A percentile compares a stretch with the other conserved stretches of the same genome.
Conservation (phyloP, 441 rosid genomes). For the Euphorbia celastroides region DNA sequence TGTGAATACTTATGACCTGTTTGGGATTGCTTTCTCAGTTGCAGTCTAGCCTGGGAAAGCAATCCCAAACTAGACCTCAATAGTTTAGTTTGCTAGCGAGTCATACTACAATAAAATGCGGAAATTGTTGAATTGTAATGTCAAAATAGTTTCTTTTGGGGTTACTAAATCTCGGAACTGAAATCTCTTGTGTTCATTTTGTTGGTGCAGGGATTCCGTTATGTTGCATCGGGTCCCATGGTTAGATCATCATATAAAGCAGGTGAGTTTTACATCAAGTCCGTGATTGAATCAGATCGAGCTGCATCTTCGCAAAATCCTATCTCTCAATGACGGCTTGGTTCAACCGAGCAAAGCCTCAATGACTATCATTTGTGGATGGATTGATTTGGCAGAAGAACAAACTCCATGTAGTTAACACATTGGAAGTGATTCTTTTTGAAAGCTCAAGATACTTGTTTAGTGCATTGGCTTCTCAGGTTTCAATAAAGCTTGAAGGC, state of each 20-base stretch:
- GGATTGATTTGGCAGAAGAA: background rate
- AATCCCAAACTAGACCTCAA: too few relatives aligned
- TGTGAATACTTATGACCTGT: too few relatives aligned
- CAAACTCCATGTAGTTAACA: background rate
- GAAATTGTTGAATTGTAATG: too few relatives aligned
- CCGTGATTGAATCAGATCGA: slow-evolving; percentile 91
- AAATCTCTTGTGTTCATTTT: too few relatives aligned
- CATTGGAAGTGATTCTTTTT: background rate
- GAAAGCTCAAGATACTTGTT: background rate
- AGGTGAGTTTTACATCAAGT: slow-evolving; percentile 95
- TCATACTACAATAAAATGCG: too few relatives aligned
- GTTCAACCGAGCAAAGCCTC: background rate
- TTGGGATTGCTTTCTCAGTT: too few relatives aligned
- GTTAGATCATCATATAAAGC: slow-evolving; percentile 99
- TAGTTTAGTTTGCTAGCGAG: too few relatives aligned
- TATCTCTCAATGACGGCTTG: slow-evolving; percentile 21
- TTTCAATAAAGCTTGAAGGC: too few relatives aligned
- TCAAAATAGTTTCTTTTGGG: too few relatives aligned
- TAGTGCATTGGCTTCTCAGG: background rate
- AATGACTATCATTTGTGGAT: background rate
- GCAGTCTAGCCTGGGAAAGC: too few relatives aligned
- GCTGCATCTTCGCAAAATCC: slow-evolving; percentile 42
- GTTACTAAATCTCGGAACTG: too few relatives aligned
- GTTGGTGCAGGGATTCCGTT: slow-evolving; percentile 76
- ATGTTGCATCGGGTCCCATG: slow-evolving; percentile 98